Conservation (phyloP, 345 rosid species). For the Hypericum perforatum region DNA sequence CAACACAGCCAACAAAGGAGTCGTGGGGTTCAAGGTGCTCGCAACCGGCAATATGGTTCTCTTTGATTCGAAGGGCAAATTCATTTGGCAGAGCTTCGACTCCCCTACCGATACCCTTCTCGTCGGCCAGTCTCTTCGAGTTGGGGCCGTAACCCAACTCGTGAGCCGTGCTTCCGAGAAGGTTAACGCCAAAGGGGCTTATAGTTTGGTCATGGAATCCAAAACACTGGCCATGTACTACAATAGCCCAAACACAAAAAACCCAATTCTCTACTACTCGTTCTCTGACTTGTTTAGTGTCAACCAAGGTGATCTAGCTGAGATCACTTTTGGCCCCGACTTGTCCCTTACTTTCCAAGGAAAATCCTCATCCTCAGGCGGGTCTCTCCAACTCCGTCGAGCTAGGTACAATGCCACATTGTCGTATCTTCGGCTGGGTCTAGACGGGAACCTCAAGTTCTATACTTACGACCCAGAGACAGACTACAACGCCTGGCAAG, state of each 20-base stretch:
- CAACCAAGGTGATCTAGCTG: constrained; percentile 2
- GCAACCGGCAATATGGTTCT: constrained; percentile 59
- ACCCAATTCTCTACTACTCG: constrained; percentile 22
- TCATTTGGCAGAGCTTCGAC: constrained; percentile 54
- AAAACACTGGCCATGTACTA: constrained; percentile 30
- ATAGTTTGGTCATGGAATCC: constrained; percentile 48
- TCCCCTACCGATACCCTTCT: constrained; percentile 53
- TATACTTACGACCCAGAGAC: too few species aligned
- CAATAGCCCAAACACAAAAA: constrained; percentile 19
- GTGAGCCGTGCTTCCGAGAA: constrained; percentile 37
- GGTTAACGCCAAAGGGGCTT: constrained; percentile 29
- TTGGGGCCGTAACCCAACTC: constrained; percentile 27
- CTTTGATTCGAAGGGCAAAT: constrained; percentile 29
- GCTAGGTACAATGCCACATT: constrained; percentile 32
- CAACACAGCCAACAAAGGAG: constrained; percentile 50
- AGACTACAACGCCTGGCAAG: constrained; percentile 15
- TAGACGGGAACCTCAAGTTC: too few species aligned
- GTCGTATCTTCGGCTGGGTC: constrained; percentile 16
- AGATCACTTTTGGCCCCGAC: constrained; percentile 15
- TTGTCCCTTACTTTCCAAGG: constrained; percentile 6
- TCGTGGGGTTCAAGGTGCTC: constrained; percentile 38
- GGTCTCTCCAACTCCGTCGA: not conserved
- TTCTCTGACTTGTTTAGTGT: not conserved
- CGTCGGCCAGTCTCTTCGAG: constrained; percentile 36
- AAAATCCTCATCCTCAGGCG: not conserved